Percentiles rank a stretch among this genome's conserved stretches.
Evolutionary conservation across 176 grass and related monocot species (phyloP).

Genomic region (Musa troglodytarum): DNA sequence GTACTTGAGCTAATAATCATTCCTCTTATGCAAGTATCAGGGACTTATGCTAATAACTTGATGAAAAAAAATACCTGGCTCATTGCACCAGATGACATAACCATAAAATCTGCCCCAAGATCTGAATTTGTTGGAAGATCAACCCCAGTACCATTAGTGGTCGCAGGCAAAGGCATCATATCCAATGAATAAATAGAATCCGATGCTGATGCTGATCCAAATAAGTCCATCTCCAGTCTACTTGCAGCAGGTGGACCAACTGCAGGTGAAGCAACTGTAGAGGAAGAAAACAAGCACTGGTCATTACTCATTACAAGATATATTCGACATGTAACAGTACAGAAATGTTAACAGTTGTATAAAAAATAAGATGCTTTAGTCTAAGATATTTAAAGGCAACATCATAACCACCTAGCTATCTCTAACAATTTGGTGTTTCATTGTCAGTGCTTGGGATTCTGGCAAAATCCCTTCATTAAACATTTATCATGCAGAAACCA

Average conservation of each 20-base stretch:
- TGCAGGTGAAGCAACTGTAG: background rate
- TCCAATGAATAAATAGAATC: slow-evolving; percentile 55
- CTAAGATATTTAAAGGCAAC: background rate
- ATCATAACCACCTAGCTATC: background rate
- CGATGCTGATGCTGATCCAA: slow-evolving; percentile 36
- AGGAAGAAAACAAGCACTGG: background rate
- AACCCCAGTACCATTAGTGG: slow-evolving; percentile 31
- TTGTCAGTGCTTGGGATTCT: background rate
- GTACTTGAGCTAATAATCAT: background rate
- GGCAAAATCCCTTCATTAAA: background rate
- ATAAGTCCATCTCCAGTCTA: slow-evolving; percentile 88
- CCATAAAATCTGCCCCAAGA: slow-evolving; percentile 45
- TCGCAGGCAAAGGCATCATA: slow-evolving; percentile 58
- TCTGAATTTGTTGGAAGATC: slow-evolving; percentile 44
- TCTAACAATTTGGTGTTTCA: background rate
- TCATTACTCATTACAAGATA: background rate
- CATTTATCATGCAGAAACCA: too few species aligned
- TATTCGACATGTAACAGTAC: background rate
- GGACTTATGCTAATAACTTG: too few species aligned
- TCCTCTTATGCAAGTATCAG: background rate
- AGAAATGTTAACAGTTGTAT: background rate
- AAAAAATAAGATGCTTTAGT: background rate
- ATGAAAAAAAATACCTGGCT: slow-evolving; percentile 26
- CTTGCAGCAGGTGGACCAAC: slow-evolving; percentile 30
- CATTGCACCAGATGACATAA: slow-evolving; percentile 49